A percentile compares a stretch with the other conserved stretches of the same genome.
These are phyloP conservation scores for Clonostachys sp. DNA, from an alignment of 2,329 filamentous ascomycete species.

Conservation along the genomic window DNA sequence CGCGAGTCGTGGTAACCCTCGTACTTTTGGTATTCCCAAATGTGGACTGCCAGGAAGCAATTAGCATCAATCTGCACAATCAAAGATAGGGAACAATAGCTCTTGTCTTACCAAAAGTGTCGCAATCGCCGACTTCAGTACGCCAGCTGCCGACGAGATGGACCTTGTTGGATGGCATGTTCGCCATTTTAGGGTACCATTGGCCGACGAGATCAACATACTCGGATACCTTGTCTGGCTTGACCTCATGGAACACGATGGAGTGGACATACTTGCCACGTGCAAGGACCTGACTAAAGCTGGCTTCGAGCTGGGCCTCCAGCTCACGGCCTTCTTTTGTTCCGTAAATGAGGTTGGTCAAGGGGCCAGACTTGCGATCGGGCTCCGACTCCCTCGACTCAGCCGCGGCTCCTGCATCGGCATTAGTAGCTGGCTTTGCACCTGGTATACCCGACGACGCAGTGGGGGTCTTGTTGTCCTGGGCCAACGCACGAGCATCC, in stretches of 20 bases:
- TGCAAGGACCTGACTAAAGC: conserved; percentile 91
- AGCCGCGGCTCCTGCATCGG: conserved; percentile 40
- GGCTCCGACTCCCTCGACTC: conserved; percentile 52
- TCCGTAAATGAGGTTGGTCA: conserved; percentile 91
- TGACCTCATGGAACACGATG: conserved; percentile 93
- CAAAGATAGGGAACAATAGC: neutral
- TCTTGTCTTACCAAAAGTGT: conserved; percentile 73
- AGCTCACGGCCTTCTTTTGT: conserved; percentile 93
- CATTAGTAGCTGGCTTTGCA: conserved; percentile 24
- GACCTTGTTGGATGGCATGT: conserved; percentile 83
- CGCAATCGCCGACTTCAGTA: conserved; percentile 94
- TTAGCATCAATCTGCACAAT: neutral
- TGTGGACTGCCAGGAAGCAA: conserved; percentile 69
- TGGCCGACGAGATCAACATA: conserved; percentile 84
- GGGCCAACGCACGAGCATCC: conserved; percentile 71
- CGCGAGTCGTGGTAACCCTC: conserved; percentile 91
- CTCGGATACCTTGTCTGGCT: conserved; percentile 92
- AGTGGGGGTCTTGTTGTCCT: conserved; percentile 24
- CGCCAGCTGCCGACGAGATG: conserved; percentile 97
- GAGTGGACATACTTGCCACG: conserved; percentile 98
- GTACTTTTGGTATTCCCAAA: conserved; percentile 99
- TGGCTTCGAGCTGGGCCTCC: conserved; percentile 92
- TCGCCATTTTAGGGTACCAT: conserved; percentile 91
- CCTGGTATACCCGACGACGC: conserved; percentile 7
- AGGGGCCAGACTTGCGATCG: conserved; percentile 64